These are phyloP conservation scores for Neonectria hederae DNA, from an alignment of 2,329 filamentous ascomycete genomes.

Conservation along the genomic window DNA sequence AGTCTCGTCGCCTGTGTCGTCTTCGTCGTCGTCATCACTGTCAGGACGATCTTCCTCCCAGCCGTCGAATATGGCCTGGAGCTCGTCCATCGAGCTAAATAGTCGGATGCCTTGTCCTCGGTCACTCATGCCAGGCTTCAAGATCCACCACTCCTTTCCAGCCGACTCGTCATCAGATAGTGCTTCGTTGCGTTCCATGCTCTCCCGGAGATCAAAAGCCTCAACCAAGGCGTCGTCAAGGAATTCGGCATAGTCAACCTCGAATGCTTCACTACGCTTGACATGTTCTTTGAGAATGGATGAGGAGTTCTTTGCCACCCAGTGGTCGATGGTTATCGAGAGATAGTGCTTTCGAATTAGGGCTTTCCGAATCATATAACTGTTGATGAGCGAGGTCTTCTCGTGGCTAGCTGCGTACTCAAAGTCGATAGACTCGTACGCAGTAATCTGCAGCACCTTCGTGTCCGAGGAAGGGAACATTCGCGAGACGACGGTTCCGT, in stretches of 20 bases:
- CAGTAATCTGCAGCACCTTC: slow-evolving; percentile 78
- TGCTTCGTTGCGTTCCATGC: slow-evolving; percentile 72
- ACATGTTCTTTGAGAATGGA: slow-evolving; percentile 76
- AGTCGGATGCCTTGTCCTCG: slow-evolving; percentile 91
- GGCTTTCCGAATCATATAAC: slow-evolving; percentile 95
- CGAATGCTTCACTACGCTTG: slow-evolving; percentile 84
- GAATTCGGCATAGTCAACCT: slow-evolving; percentile 97
- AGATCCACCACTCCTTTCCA: slow-evolving; percentile 89
- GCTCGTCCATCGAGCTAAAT: slow-evolving; percentile 84
- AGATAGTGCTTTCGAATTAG: slow-evolving; percentile 97
- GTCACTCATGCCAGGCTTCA: slow-evolving; percentile 98
- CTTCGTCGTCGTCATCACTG: slow-evolving; percentile 68
- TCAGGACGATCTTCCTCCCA: slow-evolving; percentile 81
- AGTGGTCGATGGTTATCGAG: slow-evolving; percentile 82
- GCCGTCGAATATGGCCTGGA: slow-evolving; percentile 88
- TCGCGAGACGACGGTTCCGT: slow-evolving; percentile 48
- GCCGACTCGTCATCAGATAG: slow-evolving; percentile 31
- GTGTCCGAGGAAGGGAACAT: slow-evolving; percentile 49
- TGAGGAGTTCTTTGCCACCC: slow-evolving; percentile 83
- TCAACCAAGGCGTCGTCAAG: slow-evolving; percentile 92
- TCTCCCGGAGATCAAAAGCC: slow-evolving; percentile 85
- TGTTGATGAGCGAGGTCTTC: slow-evolving; percentile 76
- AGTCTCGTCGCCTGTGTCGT: slow-evolving; percentile 39
- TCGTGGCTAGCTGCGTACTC: slow-evolving; percentile 73
- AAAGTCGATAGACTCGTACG: slow-evolving; percentile 91